Conservation (phyloP, 345 rosid species). For the Cardamine resedifolia region DNA sequence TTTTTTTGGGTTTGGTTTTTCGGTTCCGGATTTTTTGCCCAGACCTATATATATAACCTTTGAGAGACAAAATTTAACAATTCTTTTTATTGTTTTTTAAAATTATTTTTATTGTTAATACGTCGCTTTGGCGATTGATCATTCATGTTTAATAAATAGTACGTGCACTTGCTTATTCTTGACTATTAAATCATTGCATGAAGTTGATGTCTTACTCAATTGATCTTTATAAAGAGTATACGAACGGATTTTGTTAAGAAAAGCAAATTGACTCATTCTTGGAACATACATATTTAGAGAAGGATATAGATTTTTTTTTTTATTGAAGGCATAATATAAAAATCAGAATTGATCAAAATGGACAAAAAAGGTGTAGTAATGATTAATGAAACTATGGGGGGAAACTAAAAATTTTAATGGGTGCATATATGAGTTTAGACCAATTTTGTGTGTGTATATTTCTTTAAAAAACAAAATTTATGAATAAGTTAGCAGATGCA, state of each 20-base stretch:
- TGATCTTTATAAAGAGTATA: not conserved
- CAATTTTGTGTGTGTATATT: not conserved
- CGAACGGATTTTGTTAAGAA: not conserved
- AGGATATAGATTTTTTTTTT: not conserved
- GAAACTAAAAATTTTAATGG: not conserved
- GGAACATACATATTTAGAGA: not conserved
- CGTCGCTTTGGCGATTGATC: slow-evolving; percentile 3
- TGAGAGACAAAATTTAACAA: slow-evolving; percentile 12
- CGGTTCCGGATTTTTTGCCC: no score
- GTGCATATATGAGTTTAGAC: not conserved
- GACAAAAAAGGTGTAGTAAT: no score
- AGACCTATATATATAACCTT: not conserved
- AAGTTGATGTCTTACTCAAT: slow-evolving; percentile 6
- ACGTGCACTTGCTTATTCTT: slow-evolving; percentile 27
- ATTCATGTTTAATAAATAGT: slow-evolving; percentile 14
- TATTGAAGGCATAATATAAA: not conserved
- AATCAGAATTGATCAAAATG: not conserved
- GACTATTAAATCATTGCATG: not conserved
- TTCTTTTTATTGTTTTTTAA: not conserved
- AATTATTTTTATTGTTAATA: slow-evolving; percentile 18
- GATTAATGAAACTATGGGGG: not conserved
- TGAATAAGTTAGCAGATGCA: not conserved
- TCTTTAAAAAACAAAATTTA: not conserved
- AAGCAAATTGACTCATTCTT: not conserved
- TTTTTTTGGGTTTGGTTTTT: no score